Base-by-base conservation (phyloP, 1,284 basidiomycete genomes). In the Boletellus sp. region DNA sequence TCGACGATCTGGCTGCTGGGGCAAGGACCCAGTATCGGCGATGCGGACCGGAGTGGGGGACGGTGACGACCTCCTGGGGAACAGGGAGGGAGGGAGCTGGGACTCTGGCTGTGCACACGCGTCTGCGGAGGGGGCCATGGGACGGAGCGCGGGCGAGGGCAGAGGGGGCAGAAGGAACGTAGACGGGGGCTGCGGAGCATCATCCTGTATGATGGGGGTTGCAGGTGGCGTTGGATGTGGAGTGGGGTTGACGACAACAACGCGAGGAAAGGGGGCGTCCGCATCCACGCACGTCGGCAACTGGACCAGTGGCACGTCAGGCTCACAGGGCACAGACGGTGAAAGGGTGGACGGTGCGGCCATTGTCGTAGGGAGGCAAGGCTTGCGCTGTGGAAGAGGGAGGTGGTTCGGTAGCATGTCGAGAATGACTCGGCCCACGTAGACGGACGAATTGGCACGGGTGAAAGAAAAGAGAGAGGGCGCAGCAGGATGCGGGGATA, bases 171-270 rank as follows among this genome's bases (percentile, higher is more conserved):
- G 52, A 37, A 70, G 63, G 45, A 66, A 57, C 5, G 58, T 53
- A 36, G 63, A 55, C 22, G 55, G 51, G 4, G 54, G 65, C 39
- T 50, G 60, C 44, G 51, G 56, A 27, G 40, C 47, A 46, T 50
- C 44, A 46, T 51, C 55, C 22, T 52, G 44, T 46, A 66, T 53
- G 50, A 62, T 57, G 2, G 78, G 78, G 1, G 78, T 77, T 2
- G 73, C 71, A 1, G 77, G 78, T 6, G 80, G 79, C 2, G 80
- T 80, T 2, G 78, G 78, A 58, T 77, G 78, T 9, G 73, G 74
- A 4, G 73, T 76, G 11, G 74, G 73, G 42, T 80, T 77, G 8
- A 80, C 77, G 25, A 82, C 70, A 14, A 80, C 72, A 9, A 80
- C 74, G 21, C 71, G 71, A 10, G 78, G 76, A 43, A 71, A 74